Base-by-base conservation (phyloP, 2,329 filamentous ascomycete species). In the Metarhizium humberi region DNA sequence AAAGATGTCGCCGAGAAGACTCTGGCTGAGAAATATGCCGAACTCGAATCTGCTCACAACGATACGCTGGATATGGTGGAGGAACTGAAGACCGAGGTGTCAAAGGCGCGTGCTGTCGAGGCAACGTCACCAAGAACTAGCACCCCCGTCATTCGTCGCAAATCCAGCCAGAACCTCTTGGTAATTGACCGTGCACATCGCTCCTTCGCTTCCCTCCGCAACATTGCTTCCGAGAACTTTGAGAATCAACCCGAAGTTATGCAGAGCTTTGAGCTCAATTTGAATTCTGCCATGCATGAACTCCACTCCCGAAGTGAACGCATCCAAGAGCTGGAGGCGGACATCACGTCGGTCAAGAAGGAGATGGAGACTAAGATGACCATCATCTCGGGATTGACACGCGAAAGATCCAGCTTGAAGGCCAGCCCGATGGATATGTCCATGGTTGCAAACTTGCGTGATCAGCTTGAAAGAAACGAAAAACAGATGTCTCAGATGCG, bases 351-450 rank as follows among this genome's bases (percentile, higher is more conserved):
- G 4, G 83, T 91, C 25, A 94, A 90, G 75, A 96, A 91, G 75
- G 94, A 99, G 70, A 95, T 97, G 87, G 94, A 99, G 67, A 86
- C 82, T 59, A 99, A 99, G 80, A 91, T 92, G 77, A 89, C 90
- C 34, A 92, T 99, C 66, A 97, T 99, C 63, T 90, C 90, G 34
- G 94, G 94, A 6, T 78, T 99, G 59, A 95, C 94, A 3, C 86
- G 94, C 54, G 95, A 99, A 71, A 81, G 95, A 57, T 92, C 90
- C 3, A 96, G 91, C 72, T 79, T 96, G 73, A 90, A 92, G 68
- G 81, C 68, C 2, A 87, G 88, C 29, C 88, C 91, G 7, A 86
- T 96, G 66, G 94, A 99, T 66, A 95, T 96, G 68, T 92, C 90
- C 0, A 85, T 96, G 60, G 86, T 97, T 36, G 87, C 90, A 4